Evolutionary conservation across 805 yeast species (phyloP), one percentile per base, ranked within the genome.

Genomic region (Monosporozyma aerobia): DNA sequence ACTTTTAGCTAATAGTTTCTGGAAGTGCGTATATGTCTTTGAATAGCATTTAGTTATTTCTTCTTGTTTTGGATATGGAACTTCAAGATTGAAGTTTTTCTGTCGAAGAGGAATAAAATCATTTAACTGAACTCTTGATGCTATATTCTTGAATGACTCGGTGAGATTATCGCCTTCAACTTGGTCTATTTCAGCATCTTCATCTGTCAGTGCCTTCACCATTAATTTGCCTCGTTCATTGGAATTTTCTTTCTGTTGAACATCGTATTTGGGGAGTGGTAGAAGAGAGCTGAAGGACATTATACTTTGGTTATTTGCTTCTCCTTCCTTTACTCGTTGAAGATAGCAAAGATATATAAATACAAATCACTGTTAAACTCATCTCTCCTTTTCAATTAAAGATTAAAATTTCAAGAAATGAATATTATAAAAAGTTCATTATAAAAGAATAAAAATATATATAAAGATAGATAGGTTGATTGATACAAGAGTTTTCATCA

Each of bases 31-130:
- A 73, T 69, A 74, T 0, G 97, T 89, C 49, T 76, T 76, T 6
- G 73, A 69, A 1, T 83, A 72, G 11, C 83, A 77, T 4, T 64
- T 71, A 13, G 62, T 64, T 4, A 81, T 67, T 22, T 75, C 75
- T 16, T 74, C 77, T 40, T 75, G 75, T 1, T 76, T 62, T 0
- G 83, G 83, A 33, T 67, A 58, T 2, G 79, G 74, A 5, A 79
- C 60, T 3, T 68, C 57, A 5, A 79, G 49, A 14, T 70, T 65
- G 19, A 71, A 70, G 32, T 68, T 61, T 54, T 68, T 72, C 61
- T 65, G 81, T 57, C 86, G 75, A 48, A 83, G 67, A 0, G 90
- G 90, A 27, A 83, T 75, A 32, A 85, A 76, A 51, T 80, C 85
- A 37, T 76, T 73, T 51, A 79, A 78, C 0, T 78, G 68, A 0